phyloP scores from a whole-genome alignment of 805 yeast genomes.

The Lipomyces sp. region DNA sequence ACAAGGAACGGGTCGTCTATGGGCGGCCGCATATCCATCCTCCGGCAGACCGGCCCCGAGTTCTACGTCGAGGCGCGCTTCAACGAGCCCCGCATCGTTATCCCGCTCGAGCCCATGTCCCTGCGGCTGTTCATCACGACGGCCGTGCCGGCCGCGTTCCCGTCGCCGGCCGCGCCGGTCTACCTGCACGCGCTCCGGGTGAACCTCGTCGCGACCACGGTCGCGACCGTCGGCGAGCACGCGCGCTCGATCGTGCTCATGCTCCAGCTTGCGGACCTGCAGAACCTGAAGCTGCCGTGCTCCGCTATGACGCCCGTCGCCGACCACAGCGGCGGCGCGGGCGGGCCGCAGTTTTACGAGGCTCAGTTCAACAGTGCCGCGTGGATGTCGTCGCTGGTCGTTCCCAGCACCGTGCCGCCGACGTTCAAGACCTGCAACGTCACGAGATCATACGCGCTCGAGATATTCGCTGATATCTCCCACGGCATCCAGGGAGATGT shows the following conservation, averaged over 20 bases:
- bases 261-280: slow-evolving; percentile 32
- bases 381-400: not conserved
- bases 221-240: slow-evolving; percentile 34
- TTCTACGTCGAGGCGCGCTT: slow-evolving; percentile 49
- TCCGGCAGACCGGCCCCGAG: slow-evolving; percentile 26
- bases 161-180: slow-evolving; percentile 39
- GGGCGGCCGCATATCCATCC: slow-evolving; percentile 5
- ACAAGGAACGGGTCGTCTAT: too few relatives aligned
- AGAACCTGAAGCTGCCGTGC: slow-evolving; percentile 17
- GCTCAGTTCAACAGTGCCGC: slow-evolving; percentile 12
- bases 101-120: slow-evolving; percentile 43
- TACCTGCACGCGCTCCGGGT: slow-evolving; percentile 45
- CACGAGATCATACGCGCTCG: slow-evolving; percentile 44
- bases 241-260: slow-evolving; percentile 19
- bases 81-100: slow-evolving; percentile 47
- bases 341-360: too few relatives aligned
- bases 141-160: not conserved
- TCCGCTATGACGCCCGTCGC: not conserved
- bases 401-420: slow-evolving; percentile 51
- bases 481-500: slow-evolving; percentile 40
- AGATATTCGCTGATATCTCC: slow-evolving; percentile 38
- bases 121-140: slow-evolving; percentile 24
- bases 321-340: slow-evolving; percentile 2
- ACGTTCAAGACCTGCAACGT: slow-evolving; percentile 57
- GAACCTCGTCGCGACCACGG: slow-evolving; percentile 35